Conservation (phyloP, 345 rosid species). For the Euphorbia tirucalli region DNA sequence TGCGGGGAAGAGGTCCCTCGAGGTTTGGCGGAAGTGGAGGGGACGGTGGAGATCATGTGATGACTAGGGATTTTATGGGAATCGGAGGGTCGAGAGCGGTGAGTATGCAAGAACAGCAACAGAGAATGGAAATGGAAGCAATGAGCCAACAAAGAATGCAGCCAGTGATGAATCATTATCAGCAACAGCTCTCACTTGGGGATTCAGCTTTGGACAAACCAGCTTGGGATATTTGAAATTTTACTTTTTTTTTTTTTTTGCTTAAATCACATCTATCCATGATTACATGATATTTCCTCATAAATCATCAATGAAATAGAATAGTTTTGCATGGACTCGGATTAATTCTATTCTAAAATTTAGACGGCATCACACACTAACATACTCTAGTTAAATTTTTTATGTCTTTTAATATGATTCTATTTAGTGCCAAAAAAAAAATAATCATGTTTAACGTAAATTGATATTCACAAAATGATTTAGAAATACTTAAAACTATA, state of each 20-base stretch:
- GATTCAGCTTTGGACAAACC: constrained; percentile 48
- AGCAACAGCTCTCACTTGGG: constrained; percentile 47
- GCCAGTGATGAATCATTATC: constrained; percentile 43
- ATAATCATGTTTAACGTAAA: too few species aligned
- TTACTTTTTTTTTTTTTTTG: neutral
- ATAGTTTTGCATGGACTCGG: too few species aligned
- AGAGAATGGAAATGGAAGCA: constrained; percentile 41
- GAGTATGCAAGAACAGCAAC: constrained; percentile 33
- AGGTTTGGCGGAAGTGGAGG: constrained; percentile 24
- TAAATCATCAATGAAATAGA: too few species aligned
- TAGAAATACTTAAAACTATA: too few species aligned
- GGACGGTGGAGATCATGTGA: constrained; percentile 34
- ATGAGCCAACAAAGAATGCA: constrained; percentile 39
- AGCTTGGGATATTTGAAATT: constrained; percentile 52
- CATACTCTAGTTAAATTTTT: too few species aligned
- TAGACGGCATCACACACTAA: too few species aligned
- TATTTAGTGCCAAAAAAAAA: too few species aligned
- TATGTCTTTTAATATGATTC: too few species aligned
- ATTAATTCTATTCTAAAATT: too few species aligned
- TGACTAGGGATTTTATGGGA: constrained; percentile 59
- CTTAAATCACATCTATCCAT: neutral
- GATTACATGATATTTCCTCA: too few species aligned
- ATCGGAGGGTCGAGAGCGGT: constrained; percentile 41
- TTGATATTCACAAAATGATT: too few species aligned
- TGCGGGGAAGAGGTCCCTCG: constrained; percentile 25